Evolutionary conservation across 768 basidiomycete genomes (phyloP).

Genomic region (Psilocybe azurescens): DNA sequence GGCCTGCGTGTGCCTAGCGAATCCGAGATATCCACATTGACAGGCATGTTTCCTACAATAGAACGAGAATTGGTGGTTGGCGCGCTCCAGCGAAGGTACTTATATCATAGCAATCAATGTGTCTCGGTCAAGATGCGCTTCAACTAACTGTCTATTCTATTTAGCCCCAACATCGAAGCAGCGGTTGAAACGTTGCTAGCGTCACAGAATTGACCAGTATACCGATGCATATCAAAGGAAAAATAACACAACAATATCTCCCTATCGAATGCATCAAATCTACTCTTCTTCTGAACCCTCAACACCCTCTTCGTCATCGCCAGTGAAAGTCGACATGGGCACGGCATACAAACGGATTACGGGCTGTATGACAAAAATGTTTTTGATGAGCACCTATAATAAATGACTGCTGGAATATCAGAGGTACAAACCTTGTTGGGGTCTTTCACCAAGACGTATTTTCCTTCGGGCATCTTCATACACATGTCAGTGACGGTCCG

Average conservation of each 20-base stretch:
- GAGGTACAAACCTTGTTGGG: slow-evolving; percentile 84
- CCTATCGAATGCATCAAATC: slow-evolving; percentile 8
- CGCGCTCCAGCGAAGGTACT: slow-evolving; percentile 84
- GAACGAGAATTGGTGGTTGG: slow-evolving; percentile 74
- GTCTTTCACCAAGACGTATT: slow-evolving; percentile 96
- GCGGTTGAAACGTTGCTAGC: slow-evolving; percentile 83
- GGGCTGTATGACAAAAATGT: slow-evolving; percentile 57
- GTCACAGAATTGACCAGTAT: slow-evolving; percentile 39
- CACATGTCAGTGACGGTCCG: slow-evolving; percentile 93
- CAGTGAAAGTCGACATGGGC: slow-evolving; percentile 86
- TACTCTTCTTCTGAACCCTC: slow-evolving; percentile 45
- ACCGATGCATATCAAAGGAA: neutral
- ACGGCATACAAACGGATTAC: slow-evolving; percentile 94
- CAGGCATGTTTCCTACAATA: slow-evolving; percentile 84
- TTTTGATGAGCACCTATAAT: slow-evolving; percentile 13
- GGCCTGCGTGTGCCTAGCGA: slow-evolving; percentile 76
- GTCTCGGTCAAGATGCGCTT: slow-evolving; percentile 2
- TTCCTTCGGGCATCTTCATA: slow-evolving; percentile 97
- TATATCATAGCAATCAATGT: slow-evolving; percentile 16
- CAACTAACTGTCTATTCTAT: slow-evolving; percentile 11
- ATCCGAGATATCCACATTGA: slow-evolving; percentile 74
- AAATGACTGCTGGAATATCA: slow-evolving; percentile 2
- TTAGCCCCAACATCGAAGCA: slow-evolving; percentile 76
- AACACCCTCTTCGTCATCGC: slow-evolving; percentile 77
- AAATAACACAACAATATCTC: neutral